These are phyloP conservation scores for Ustilago xerochloae DNA, from an alignment of 1,284 basidiomycete genomes.

Conservation along the genomic window DNA sequence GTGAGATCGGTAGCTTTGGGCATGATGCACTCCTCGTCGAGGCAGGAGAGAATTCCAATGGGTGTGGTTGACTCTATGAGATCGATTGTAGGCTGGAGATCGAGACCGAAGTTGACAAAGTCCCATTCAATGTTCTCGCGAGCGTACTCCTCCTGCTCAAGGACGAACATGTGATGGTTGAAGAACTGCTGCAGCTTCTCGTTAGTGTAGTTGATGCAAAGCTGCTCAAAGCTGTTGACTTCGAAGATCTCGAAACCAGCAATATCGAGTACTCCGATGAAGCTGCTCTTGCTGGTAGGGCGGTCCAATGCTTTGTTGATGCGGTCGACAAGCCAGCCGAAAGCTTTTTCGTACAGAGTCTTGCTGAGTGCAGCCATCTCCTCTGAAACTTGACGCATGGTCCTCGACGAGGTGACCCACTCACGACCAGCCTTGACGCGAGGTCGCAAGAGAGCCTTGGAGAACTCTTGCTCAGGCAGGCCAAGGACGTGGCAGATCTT, in stretches of 20 bases:
- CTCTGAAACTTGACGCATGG: constrained; percentile 89
- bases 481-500: constrained; percentile 93
- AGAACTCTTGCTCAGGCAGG: constrained; percentile 88
- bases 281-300: constrained; percentile 87
- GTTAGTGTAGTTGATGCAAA: constrained; percentile 99
- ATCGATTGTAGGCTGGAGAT: constrained; percentile 97
- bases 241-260: constrained; percentile 94
- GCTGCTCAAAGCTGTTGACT: constrained; percentile 83
- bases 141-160: constrained; percentile 98
- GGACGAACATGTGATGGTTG: constrained; percentile 99
- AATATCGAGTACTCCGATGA: constrained; percentile 98
- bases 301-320: constrained; percentile 94
- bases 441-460: constrained; percentile 75
- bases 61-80: constrained; percentile 82
- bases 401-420: constrained; percentile 94
- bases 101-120: constrained; percentile 97
- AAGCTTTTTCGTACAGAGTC: constrained; percentile 96
- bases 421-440: constrained; percentile 93
- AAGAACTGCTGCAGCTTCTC: constrained; percentile 69
- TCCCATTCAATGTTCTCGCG: constrained; percentile 98
- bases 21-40: constrained; percentile 99
- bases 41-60: constrained; percentile 90
- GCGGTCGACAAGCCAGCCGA: constrained; percentile 90
- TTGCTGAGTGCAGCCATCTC: constrained; percentile 94
- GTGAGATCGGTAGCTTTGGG: constrained; percentile 95